Evolutionary conservation across 257 asterid genomes (phyloP).

Genomic region (Scutellaria barbata): DNA sequence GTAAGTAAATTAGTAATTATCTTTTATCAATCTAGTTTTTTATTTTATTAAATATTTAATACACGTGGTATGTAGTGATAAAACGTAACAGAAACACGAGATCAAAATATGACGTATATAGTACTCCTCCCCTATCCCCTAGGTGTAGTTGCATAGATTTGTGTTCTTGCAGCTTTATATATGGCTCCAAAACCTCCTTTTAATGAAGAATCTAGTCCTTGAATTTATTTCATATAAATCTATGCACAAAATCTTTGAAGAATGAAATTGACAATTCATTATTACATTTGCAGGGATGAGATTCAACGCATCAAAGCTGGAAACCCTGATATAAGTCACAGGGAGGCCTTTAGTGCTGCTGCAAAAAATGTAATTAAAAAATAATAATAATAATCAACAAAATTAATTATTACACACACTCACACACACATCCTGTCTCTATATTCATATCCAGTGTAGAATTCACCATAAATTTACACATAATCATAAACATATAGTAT

Average conservation of each 20-base stretch:
- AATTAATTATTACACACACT: too few relatives aligned
- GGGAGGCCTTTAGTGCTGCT: slow-evolving; percentile 99
- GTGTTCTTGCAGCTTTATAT: slow-evolving; percentile 50
- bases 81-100: not conserved
- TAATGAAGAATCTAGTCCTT: slow-evolving; percentile 33
- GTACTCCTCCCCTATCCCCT: not conserved
- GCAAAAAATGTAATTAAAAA: slow-evolving; percentile 88
- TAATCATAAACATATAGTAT: too few relatives aligned
- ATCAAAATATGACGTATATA: not conserved
- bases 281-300: slow-evolving; percentile 77
- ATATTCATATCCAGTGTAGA: not conserved
- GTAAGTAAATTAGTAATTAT: slow-evolving; percentile 47
- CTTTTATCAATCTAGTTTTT: too few relatives aligned
- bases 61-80: not conserved
- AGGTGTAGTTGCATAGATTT: slow-evolving; percentile 20
- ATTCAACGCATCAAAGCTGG: slow-evolving; percentile 99
- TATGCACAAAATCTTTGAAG: not conserved
- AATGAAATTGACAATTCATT: slow-evolving; percentile 2
- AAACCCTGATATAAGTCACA: slow-evolving; percentile 99
- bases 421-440: not conserved
- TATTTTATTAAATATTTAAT: too few relatives aligned
- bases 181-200: slow-evolving; percentile 21
- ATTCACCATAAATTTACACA: too few relatives aligned
- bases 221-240: slow-evolving; percentile 25
- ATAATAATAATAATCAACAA: not conserved